Evolutionary conservation across 176 grass and related monocot genomes (phyloP).

Genomic region (Saccharum spontaneum): DNA sequence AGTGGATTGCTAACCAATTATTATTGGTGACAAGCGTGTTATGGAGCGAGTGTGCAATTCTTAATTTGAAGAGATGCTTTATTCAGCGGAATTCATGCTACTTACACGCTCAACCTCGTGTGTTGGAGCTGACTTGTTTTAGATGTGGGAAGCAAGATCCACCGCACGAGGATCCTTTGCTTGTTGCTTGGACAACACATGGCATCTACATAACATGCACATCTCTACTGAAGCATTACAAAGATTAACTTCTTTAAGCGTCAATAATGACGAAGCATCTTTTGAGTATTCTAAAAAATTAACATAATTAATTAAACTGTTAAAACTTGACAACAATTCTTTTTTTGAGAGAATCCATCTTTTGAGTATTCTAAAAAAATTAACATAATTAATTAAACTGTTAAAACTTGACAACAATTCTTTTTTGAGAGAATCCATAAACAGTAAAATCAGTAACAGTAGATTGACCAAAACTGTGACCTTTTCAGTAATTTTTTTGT

Average conservation of each 20-base stretch:
- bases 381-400: not conserved
- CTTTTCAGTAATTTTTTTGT: conserved; percentile 29
- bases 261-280: conserved; percentile 19
- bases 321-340: conserved; percentile 8
- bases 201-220: conserved; percentile 31
- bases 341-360: not conserved
- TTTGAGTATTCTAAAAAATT: not conserved
- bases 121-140: conserved; percentile 32
- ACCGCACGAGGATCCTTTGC: conserved; percentile 29
- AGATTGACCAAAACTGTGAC: conserved; percentile 2
- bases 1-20: not conserved
- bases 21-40: not conserved
- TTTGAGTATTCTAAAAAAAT: too few species aligned
- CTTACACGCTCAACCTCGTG: conserved; percentile 24
- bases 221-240: not conserved
- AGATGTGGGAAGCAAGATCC: conserved; percentile 38
- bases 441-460: not conserved
- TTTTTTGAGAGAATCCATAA: not conserved
- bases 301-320: not conserved
- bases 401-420: conserved; percentile 4
- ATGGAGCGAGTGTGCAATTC: not conserved
- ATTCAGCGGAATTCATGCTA: not conserved
- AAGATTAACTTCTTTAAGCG: not conserved
- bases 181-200: conserved; percentile 26
- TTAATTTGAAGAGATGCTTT: conserved; percentile 19